Evolutionary conservation across 441 rosid species (phyloP), one percentile per base, ranked within the genome.

Genomic region (Manihot esculenta): DNA sequence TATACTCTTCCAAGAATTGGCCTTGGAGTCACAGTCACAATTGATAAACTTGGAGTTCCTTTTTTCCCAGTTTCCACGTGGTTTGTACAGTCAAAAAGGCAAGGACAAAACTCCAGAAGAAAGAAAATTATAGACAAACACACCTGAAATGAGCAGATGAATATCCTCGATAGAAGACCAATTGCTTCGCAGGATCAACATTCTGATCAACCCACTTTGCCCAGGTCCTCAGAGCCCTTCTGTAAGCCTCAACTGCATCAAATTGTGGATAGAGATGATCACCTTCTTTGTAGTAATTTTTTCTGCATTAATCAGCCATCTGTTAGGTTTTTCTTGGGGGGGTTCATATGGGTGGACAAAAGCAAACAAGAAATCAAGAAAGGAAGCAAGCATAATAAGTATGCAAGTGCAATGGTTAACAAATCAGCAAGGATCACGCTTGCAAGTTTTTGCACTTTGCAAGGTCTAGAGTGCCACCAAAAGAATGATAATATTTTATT

Each of bases 101-200:
- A 41, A 42, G 30, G 14, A 72, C 21, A 38, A 33, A 45, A 60
- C 17, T 65, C 9, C 20, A 18, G 20, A 58, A 47, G 10, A 59
- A 26, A 47, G 21, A 54, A 69, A 60, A 68, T n/a, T 14, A 14
- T 10, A 13, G 66, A 35, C 33, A 14, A 23, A 2, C 51, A 23
- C 77, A 91, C 98, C 96, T 89, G 83, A 92, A 94, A 84, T 94
- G 97, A 60, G 97, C 94, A 12, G 97, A 87, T 66, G 97, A 94
- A 80, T 90, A 94, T 77, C 99, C 99, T 13, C 99, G 91, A 66
- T 90, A 94, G 64, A 94, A 82, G 58, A 94, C 91, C 68, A 89
- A 76, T 80, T 90, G 89, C 68, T 83, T 89, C 58, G 54, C 27
- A 10, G 89, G 87, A 63, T 89, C 76, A 26, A 89, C 56, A 58